Percentiles rank a stretch among this genome's conserved stretches.
These are phyloP conservation scores for Cubamyces lactineus DNA, from an alignment of 768 basidiomycete genomes.

Conservation along the genomic window DNA sequence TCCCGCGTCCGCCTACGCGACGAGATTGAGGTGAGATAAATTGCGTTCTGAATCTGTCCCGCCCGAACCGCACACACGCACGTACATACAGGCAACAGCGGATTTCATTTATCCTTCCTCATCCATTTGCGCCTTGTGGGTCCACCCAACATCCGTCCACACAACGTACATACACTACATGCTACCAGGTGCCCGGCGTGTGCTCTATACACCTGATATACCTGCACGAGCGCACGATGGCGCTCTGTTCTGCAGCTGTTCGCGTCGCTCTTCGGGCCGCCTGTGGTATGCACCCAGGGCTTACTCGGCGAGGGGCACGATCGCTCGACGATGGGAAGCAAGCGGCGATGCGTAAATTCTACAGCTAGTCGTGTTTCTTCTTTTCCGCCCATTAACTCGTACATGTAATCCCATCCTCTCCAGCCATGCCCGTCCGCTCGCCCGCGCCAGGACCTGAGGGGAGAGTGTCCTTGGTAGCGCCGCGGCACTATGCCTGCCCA, in stretches of 20 bases:
- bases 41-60: conserved; percentile 7
- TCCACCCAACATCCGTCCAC: conserved; percentile 19
- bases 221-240: background rate
- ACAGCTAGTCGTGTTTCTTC: conserved; percentile 19
- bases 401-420: conserved; percentile 22
- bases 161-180: background rate
- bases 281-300: no score
- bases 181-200: no score
- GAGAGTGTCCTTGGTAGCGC: background rate
- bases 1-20: conserved; percentile 10
- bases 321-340: no score
- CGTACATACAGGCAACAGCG: background rate
- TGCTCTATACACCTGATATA: no score
- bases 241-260: background rate
- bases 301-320: no score
- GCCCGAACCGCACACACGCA: no score
- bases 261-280: background rate
- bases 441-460: background rate
- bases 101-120: conserved; percentile 23
- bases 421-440: conserved; percentile 2
- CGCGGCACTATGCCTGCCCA: conserved; percentile 9
- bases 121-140: conserved; percentile 22
- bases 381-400: conserved; percentile 24
- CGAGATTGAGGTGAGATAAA: conserved; percentile 26
- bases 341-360: background rate